Conservation (phyloP, 352 stramenopile species). For the Pythium periplocum region DNA sequence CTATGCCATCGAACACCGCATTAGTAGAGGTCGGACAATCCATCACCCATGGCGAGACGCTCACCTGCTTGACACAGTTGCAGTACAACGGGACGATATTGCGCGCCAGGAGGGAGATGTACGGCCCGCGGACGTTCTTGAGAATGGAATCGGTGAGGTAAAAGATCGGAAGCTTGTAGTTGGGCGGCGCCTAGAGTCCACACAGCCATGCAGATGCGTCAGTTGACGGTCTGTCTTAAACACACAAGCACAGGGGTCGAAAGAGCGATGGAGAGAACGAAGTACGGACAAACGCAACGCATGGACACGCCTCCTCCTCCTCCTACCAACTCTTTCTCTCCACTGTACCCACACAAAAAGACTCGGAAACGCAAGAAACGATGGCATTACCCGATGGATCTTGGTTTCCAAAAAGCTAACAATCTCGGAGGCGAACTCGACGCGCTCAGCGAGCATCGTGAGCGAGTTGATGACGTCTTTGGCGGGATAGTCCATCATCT, state of each 20-base stretch:
- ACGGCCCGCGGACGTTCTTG: conserved; percentile 81
- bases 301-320: not conserved
- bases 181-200: conserved; percentile 46
- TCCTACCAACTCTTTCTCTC: not conserved
- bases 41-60: not conserved
- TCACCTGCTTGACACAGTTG: conserved; percentile 79
- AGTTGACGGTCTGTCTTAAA: too few relatives aligned
- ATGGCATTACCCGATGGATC: conserved; percentile 70
- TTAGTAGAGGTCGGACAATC: not conserved
- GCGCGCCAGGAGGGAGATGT: conserved; percentile 53
- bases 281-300: too few relatives aligned
- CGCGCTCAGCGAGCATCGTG: conserved; percentile 78
- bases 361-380: not conserved
- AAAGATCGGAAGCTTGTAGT: conserved; percentile 88
- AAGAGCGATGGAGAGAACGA: too few relatives aligned
- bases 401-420: conserved; percentile 88
- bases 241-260: too few relatives aligned
- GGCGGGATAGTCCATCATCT: conserved; percentile 82
- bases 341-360: conserved; percentile 3
- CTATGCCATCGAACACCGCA: conserved; percentile 14
- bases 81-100: conserved; percentile 82
- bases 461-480: conserved; percentile 88
- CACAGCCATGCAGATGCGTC: conserved; percentile 2
- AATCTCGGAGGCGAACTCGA: conserved; percentile 73
- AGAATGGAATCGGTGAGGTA: conserved; percentile 89